phyloP scores from a whole-genome alignment of 139 green algal genomes.

The Yamagishiella unicocca region DNA sequence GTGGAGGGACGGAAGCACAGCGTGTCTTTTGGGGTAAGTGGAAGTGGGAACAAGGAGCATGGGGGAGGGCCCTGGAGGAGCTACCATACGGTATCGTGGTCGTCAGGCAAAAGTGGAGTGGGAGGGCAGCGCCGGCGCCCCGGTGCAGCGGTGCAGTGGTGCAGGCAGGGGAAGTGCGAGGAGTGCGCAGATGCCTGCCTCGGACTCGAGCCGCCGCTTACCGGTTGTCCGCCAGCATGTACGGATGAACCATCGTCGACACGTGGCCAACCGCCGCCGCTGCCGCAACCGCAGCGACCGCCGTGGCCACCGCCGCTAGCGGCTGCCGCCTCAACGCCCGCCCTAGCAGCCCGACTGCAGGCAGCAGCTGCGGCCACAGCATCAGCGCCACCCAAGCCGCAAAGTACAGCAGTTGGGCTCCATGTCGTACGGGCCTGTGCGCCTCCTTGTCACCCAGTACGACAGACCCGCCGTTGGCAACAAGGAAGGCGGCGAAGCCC shows the following conservation, averaged over 20 bases:
- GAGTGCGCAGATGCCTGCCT: no score
- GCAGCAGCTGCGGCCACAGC: constrained; percentile 64
- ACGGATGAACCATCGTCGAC: constrained; percentile 88
- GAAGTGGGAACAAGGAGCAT: background rate
- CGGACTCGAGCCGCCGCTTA: no score
- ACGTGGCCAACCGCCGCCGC: background rate
- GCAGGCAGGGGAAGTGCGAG: no score
- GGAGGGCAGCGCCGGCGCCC: no score
- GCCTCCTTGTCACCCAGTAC: constrained; percentile 86
- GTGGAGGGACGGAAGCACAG: no score
- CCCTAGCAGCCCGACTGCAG: background rate
- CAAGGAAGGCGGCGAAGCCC: constrained; percentile 84
- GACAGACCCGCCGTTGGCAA: constrained; percentile 85
- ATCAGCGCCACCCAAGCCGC: constrained; percentile 63
- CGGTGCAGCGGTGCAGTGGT: no score
- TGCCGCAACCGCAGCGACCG: constrained; percentile 7
- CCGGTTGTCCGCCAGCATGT: constrained; percentile 94
- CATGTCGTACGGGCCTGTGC: constrained; percentile 80
- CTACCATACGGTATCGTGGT: no score
- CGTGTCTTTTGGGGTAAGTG: no score
- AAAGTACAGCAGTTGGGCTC: constrained; percentile 89
- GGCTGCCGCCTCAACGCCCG: background rate
- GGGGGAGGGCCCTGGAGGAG: no score
- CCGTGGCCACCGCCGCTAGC: background rate
- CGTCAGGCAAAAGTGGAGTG: no score